Evolutionary conservation across 1,284 basidiomycete genomes (phyloP), one percentile per base, ranked within the genome.

Genomic region (Cutaneotrichosporon dermatis): DNA sequence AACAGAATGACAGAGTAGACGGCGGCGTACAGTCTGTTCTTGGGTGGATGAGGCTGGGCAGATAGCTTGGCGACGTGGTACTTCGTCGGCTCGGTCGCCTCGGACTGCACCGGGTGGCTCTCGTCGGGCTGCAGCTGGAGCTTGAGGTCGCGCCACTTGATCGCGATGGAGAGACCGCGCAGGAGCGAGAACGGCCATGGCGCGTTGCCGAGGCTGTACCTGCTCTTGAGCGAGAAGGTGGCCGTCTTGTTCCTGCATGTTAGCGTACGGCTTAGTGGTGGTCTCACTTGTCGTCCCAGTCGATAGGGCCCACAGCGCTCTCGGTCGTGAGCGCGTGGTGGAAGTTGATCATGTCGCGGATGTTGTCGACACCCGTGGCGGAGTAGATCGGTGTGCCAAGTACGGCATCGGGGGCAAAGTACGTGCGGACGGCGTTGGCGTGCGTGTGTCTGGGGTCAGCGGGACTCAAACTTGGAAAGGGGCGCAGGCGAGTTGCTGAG

Each of bases 41-140:
- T 51, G 8, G 54, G 59, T 4, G 52, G 25, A 2, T n/a, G 54
- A 43, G 58, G 9, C 12, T 39, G 64, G 9, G 65, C 59, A 16
- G 63, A 63, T 4, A 72, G 54, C 58, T 69, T 70, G 49, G 69
- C 66, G n/a, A 76, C 71, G 51, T 68, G 69, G 37, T 72, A 61
- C 54, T 65, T 65, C 3, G 63, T 55, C 12, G 61, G 59, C 39
- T 64, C 60, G n/a, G 48, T 44, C 4, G 54, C 58, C n/a, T 60
- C 54, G 25, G 63, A 62, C 25, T 55, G 62, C 13, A 53, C 43
- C 5, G 62, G 62, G 9, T 60, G 59, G 35, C 63, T 62, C 40
- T 60, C 63, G 49, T 69, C 67, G 8, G 66, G 60, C 41, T 65
- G 62, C 44, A 72, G 57, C 41, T 70, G 60, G 16, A 73, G 51